Base-by-base conservation (phyloP, 2,329 filamentous ascomycete genomes). In the Phoma sp. region DNA sequence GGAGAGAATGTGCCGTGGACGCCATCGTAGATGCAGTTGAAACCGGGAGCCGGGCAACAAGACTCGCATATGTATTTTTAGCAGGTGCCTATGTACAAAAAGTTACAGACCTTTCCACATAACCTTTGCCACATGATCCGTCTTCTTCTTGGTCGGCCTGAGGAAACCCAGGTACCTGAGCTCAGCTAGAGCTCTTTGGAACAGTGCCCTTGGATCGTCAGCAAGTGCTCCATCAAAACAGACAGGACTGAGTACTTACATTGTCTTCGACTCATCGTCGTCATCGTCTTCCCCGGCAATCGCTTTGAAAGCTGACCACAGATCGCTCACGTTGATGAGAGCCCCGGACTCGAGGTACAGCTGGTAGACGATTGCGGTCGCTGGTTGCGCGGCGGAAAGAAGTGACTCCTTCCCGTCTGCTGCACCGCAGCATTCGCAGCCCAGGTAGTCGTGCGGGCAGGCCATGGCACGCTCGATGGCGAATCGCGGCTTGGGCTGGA, bases 111-210 rank as follows among this genome's bases (percentile, higher is more conserved):
- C 95, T 73, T 90, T 92, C 86, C 88, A 91, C 46, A 82, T 79
- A 32, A 92, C 82, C 80, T 97, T 98, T 35, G 91, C 88, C 64
- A 98, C 80, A 76, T 98, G 94, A 73, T 98, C 95, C 22, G 88
- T 86, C 81, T 96, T 96, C 81, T 93, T 96, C 77, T 89, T 90
- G 70, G 89, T 98, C 58, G 84, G 83, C 79, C 95, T 97, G 58
- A 98, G 84, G 76, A 97, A 89, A 7, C 95, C 95, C 68, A 99
- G 81, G 49, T 88, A 85, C 74, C 88, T 89, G 72, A 99, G 76
- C 75, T 99, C 95, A 0, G 94, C 91, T 59, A 98, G 75, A 5
- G 85, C 90, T 57, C 87, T 84, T 75, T 97, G 97, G 76, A 98
- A 99, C 55, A 90, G 78, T 37, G 92, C 86, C 76, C 78, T 81